These are phyloP conservation scores for Boeremia lycopersici DNA, from an alignment of 2,329 filamentous ascomycete species.

Conservation along the genomic window DNA sequence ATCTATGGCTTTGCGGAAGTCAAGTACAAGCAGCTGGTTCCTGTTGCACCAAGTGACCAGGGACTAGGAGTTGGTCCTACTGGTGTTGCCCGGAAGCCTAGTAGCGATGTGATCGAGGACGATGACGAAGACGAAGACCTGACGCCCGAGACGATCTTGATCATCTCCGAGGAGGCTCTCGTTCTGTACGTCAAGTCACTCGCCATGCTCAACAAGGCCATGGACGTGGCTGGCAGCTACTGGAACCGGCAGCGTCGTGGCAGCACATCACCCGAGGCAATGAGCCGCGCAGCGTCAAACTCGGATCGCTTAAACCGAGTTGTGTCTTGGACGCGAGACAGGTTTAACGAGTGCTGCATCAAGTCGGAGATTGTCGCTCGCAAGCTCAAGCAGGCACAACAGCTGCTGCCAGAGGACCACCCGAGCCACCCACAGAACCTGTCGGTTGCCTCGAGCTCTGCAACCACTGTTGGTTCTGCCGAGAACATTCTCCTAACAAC, in stretches of 20 bases:
- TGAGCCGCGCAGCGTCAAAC: slow-evolving; percentile 48
- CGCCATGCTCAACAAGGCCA: slow-evolving; percentile 86
- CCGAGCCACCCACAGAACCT: slow-evolving; percentile 85
- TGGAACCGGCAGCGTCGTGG: slow-evolving; percentile 77
- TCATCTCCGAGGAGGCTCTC: slow-evolving; percentile 89
- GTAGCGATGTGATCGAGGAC: slow-evolving; percentile 57
- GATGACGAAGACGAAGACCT: slow-evolving; percentile 67
- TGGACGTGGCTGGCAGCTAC: slow-evolving; percentile 93
- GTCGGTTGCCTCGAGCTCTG: slow-evolving; percentile 62
- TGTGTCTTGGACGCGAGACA: slow-evolving; percentile 90
- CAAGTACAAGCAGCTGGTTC: slow-evolving; percentile 97
- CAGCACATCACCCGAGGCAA: slow-evolving; percentile 58
- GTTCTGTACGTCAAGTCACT: slow-evolving; percentile 96
- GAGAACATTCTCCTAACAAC: slow-evolving; percentile 84
- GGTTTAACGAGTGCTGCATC: slow-evolving; percentile 96
- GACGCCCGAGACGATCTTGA: slow-evolving; percentile 83
- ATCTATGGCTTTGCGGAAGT: slow-evolving; percentile 98
- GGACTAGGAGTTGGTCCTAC: slow-evolving; percentile 66
- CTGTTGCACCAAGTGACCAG: slow-evolving; percentile 76
- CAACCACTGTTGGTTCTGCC: slow-evolving; percentile 65
- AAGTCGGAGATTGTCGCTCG: slow-evolving; percentile 94
- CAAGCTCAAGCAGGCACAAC: slow-evolving; percentile 85
- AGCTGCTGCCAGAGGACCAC: slow-evolving; percentile 80
- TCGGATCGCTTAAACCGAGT: slow-evolving; percentile 83
- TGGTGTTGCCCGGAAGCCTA: slow-evolving; percentile 48